Base-by-base conservation (phyloP, 768 basidiomycete genomes). In the Dictyophora rubrovolvata region DNA sequence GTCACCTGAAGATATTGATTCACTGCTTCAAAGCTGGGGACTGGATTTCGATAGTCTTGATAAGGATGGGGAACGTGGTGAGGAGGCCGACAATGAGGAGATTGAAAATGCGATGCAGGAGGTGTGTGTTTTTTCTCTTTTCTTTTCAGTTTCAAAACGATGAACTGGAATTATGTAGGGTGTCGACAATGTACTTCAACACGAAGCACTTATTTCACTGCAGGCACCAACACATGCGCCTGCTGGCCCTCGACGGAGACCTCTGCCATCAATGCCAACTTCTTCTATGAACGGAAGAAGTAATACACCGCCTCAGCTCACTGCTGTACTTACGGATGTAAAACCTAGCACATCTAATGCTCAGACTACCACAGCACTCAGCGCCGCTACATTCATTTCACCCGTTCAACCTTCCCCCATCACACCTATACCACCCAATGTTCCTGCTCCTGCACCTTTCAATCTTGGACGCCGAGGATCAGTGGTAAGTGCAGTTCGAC, bases 391-490 rank as follows among this genome's bases (percentile, higher is more conserved):
- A 42, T 14, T 42, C 11, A 42, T 42, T n/a, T 42, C 42, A 14
- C 42, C 42, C 11, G n/a, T 42, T 42, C 42, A 42, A 12, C 42
- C 42, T 42, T 42, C 56, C 1, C 56, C 56, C 14, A 33, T 23
- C n/a, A 59, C 57, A 14, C 57, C 49, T 22, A 42, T 59, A 16
- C 57, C 57, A 5, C 57, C 57, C 12, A 59, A 28, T 37, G 57
- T 50, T 35, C 57, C 57, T 9, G 57, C 57, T n/a, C 57, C 57
- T 2, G 57, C 48, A 9, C 57, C 57, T 12, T 51, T 36, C 35
- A 37, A 42, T 42, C 4, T 42, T 12, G 12, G 14, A 12, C 42
- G 42, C 12, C 42, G 42, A 2, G 4, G 4, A 28, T 3, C 28
- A 28, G 28, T 28, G 28, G 7, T 7, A 28, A 28, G 28, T 28